phyloP scores from a whole-genome alignment of 164 flowering plant genomes.

The Liquidambar formosana region DNA sequence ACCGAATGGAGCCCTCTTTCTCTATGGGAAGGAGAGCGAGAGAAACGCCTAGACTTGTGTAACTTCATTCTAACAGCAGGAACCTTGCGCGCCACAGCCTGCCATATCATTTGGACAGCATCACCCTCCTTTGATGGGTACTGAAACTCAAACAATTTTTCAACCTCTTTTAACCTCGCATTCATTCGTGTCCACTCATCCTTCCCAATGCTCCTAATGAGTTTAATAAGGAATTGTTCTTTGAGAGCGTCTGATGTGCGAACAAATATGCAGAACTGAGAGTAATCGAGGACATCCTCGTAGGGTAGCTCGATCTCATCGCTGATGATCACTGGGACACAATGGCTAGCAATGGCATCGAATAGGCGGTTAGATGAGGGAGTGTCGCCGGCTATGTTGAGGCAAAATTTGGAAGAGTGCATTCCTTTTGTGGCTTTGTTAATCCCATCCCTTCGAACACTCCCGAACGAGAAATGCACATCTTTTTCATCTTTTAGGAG shows the following conservation, averaged over 20 bases:
- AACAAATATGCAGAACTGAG: conserved; percentile 75
- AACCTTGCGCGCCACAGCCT: conserved; percentile 67
- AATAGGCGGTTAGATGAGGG: conserved; percentile 91
- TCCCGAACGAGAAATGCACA: conserved; percentile 82
- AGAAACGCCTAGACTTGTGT: conserved; percentile 42
- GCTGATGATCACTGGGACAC: conserved; percentile 86
- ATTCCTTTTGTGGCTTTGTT: conserved; percentile 60
- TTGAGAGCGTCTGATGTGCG: conserved; percentile 70
- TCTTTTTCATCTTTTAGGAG: conserved; percentile 72
- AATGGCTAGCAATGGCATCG: conserved; percentile 89
- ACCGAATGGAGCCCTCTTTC: conserved; percentile 11
- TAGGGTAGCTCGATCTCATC: conserved; percentile 89
- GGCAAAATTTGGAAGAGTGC: conserved; percentile 87
- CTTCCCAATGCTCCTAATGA: conserved; percentile 48
- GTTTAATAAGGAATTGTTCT: conserved; percentile 53
- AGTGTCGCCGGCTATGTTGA: conserved; percentile 89
- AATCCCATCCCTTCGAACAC: conserved; percentile 56
- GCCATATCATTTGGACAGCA: conserved; percentile 93
- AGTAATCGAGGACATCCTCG: conserved; percentile 84
- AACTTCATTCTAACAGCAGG: conserved; percentile 48
- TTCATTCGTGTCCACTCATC: conserved; percentile 82
- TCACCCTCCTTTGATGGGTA: conserved; percentile 67
- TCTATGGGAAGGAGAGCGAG: conserved; percentile 5
- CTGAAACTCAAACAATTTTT: conserved; percentile 52
- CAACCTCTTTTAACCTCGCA: conserved; percentile 60